phyloP scores from a whole-genome alignment of 192 early-diverging fungal genomes.

The Rhizophagus clarus region DNA sequence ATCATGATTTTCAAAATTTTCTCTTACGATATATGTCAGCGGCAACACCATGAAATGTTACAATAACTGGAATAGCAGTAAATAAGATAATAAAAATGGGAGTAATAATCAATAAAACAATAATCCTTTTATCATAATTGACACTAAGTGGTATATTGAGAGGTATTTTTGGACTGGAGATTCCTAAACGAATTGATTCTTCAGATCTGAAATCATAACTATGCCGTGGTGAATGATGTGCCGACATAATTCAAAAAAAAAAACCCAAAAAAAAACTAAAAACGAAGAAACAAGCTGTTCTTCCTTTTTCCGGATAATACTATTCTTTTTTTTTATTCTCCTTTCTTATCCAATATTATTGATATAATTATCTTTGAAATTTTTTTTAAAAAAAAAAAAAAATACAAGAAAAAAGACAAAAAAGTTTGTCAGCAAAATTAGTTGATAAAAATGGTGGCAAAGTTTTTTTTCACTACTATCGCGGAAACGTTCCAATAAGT shows the following conservation, averaged over 20 bases:
- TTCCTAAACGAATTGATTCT: slow-evolving; percentile 4
- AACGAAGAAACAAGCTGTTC: neutral
- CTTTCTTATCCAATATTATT: too few relatives aligned
- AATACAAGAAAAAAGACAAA: too few relatives aligned
- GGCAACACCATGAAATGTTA: slow-evolving; percentile 10
- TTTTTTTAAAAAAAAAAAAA: too few relatives aligned
- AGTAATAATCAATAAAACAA: slow-evolving; percentile 10
- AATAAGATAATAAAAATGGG: slow-evolving; percentile 10
- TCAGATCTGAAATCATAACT: neutral
- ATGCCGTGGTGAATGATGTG: too few relatives aligned
- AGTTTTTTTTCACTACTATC: neutral
- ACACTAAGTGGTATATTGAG: neutral
- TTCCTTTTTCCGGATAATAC: too few relatives aligned
- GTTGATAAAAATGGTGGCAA: neutral
- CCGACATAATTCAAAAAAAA: neutral
- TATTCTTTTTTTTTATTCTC: too few relatives aligned
- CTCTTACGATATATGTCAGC: slow-evolving; percentile 30
- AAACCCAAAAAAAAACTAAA: too few relatives aligned
- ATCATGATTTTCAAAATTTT: neutral
- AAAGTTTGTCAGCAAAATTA: too few relatives aligned
- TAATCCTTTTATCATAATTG: slow-evolving; percentile 20
- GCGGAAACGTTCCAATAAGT: neutral
- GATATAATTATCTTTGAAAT: too few relatives aligned
- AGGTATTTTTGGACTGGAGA: neutral
- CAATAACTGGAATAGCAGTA: neutral